These are phyloP conservation scores for Syzygium jambos DNA, from an alignment of 345 rosid species.

Conservation along the genomic window DNA sequence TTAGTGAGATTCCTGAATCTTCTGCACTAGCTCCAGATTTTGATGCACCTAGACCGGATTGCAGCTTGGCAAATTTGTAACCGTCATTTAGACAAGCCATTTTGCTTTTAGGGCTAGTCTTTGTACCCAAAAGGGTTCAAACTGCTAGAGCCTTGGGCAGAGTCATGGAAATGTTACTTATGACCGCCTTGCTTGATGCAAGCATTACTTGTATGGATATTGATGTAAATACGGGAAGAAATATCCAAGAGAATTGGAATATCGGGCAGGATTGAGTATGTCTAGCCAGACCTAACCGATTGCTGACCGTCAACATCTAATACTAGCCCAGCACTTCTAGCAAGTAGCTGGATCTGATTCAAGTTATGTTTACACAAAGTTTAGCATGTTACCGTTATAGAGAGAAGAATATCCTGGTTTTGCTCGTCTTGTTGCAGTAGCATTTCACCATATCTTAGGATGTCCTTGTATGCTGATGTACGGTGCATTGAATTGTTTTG, in stretches of 20 bases:
- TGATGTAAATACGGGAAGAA: not conserved
- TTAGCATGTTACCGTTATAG: not conserved
- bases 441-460: not conserved
- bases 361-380: not conserved
- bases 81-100: not conserved
- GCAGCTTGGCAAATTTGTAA: not conserved
- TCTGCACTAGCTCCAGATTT: not conserved
- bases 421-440: not conserved
- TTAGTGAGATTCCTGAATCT: not conserved
- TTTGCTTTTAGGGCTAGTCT: not conserved
- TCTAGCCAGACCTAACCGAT: not conserved
- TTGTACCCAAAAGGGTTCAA: not conserved
- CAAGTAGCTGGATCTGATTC: not conserved
- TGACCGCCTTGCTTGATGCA: not conserved
- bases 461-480: not conserved
- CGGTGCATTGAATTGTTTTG: not conserved
- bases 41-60: not conserved
- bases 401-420: not conserved
- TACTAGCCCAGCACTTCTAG: not conserved
- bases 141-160: not conserved
- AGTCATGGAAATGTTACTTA: not conserved
- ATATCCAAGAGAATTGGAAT: not conserved
- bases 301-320: not conserved
- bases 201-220: not conserved
- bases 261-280: not conserved